These are phyloP conservation scores for Colletotrichum sp. DNA, from an alignment of 2,329 filamentous ascomycete genomes.

Conservation along the genomic window DNA sequence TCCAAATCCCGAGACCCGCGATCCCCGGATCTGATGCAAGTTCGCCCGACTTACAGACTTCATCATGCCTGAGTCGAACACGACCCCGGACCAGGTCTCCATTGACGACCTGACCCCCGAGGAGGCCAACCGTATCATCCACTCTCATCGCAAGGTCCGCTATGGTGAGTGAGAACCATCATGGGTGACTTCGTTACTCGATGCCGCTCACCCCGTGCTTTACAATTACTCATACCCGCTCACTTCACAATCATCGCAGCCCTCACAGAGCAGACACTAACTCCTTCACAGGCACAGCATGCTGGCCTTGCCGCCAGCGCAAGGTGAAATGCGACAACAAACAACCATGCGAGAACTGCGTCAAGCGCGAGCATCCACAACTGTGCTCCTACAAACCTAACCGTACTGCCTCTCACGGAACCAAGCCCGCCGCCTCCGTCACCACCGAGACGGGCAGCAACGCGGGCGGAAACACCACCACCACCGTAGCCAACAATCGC, in stretches of 20 bases:
- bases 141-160: constrained; percentile 71
- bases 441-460: constrained; percentile 22
- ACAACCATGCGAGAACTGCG: constrained; percentile 71
- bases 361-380: constrained; percentile 68
- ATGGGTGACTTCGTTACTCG: background rate
- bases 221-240: background rate
- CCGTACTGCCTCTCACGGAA: constrained; percentile 36
- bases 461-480: constrained; percentile 27
- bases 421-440: constrained; percentile 30
- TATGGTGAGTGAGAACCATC: constrained; percentile 60
- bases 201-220: background rate
- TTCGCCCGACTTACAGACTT: background rate
- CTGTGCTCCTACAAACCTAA: constrained; percentile 73
- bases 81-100: constrained; percentile 48
- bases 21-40: constrained; percentile 8
- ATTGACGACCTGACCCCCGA: constrained; percentile 67
- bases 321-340: constrained; percentile 76
- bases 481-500: constrained; percentile 18
- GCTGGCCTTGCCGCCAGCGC: constrained; percentile 71
- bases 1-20: background rate
- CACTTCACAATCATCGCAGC: background rate
- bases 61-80: constrained; percentile 49
- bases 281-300: constrained; percentile 57
- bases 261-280: background rate
- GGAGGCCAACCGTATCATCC: constrained; percentile 71